Evolutionary conservation across 225 moss, liverwort and hornwort species (phyloP), one percentile per base, ranked within the genome.

Genomic region (Ulota crispa): DNA sequence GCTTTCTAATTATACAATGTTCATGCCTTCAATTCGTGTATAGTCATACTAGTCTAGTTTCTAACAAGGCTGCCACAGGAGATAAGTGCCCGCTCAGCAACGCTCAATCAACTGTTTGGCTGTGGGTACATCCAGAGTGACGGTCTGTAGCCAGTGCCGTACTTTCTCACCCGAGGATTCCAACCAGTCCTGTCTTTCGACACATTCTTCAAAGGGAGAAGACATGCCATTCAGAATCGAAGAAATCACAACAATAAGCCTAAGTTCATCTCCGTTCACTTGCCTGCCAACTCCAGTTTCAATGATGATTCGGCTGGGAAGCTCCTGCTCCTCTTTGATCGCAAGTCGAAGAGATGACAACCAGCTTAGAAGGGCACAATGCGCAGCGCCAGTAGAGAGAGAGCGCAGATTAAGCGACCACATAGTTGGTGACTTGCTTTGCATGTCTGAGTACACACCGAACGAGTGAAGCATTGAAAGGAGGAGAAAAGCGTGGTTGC

Each of bases 231-330:
- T 83, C 65, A 97, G 68, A 77, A 85, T 77, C 10, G 85, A 77
- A 56, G 89, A 86, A 34, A 97, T 92, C 21, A 93, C 92, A 77
- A 86, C 86, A 59, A 86, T 90, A 57, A 97, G 87, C 76, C 95
- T 91, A 27, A 82, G 76, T 23, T 88, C 92, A 31, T 97, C 93
- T 68, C 82, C 80, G 64, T 36, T 86, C 21, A 87, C 82, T 80
- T 86, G 88, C 79, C 92, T 87, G 77, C 96, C 93, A 36, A 88
- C 95, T 41, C 95, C 95, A 42, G 96, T 97, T 85, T 97, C 96
- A 36, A 97, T 80, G 5, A 92, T 88, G 18, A 93, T 77, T 63
- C 81, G 89, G 53, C 78, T 83, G 21, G 95, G 93, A 45, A 95
- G 85, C 60, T 88, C 90, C 74, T 85, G 87, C 14, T 85, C 93